Base-by-base conservation (phyloP, 441 rosid genomes). In the Erysimum cheiri region DNA sequence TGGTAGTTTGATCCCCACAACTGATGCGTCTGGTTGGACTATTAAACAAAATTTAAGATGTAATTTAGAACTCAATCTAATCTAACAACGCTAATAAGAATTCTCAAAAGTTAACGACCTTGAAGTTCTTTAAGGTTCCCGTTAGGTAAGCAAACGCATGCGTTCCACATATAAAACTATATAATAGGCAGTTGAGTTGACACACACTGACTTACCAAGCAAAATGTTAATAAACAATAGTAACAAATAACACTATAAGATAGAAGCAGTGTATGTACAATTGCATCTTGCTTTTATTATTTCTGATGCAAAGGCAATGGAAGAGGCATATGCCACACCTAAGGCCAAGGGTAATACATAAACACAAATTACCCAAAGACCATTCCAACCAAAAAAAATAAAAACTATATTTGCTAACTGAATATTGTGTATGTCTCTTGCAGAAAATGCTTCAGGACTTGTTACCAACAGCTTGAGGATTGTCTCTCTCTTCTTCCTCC, bases 261-360 rank as follows among this genome's bases (percentile, higher is more conserved):
- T 29, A 28, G 49, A 61, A 60, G 36, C 57, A 73, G 52, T 35
- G 77, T 74, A 67, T 74, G 40, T 67, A 74, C 78, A 74, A 39
- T 74, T 74, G 74, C 78, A 69, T 64, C 78, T 46, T 61, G 59
- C 65, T 29, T 60, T 68, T 61, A 74, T 69, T 46, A 69, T 41
- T 54, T 59, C n/a, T 47, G 78, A 74, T 74, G 78, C 74, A 69
- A 69, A 69, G 36, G 47, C 1, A 9, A 69, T 11, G 47, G 68
- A 69, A 35, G 60, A 55, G 69, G 69, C 47, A 67, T 60, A 66
- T 3, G 55, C 57, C 62, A 67, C 57, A 17, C 43, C 15, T 19
- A 15, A 26, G 73, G 68, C 67, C 28, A 40, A 50, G 77, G 72
- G 68, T 59, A 67, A 60, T 33, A 67, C 67, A 74, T 67, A 67